Percentiles rank a stretch among this genome's conserved stretches.
These are phyloP conservation scores for Hypericum androsaemum DNA, from an alignment of 345 rosid genomes.

Conservation along the genomic window DNA sequence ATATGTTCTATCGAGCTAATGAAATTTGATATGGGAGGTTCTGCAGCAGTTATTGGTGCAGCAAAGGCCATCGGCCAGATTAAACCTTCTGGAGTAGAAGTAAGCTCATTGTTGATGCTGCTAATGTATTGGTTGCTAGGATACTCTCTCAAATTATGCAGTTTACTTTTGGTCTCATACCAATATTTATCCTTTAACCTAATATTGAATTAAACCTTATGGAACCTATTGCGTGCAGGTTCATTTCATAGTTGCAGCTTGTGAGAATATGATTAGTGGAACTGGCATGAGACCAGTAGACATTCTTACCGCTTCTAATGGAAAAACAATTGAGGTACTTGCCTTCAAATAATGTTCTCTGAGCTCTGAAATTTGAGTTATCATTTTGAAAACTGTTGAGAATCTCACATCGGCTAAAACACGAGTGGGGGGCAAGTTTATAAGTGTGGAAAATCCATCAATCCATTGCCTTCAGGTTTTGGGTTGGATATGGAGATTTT, in stretches of 20 bases:
- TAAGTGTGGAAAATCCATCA: too few species aligned
- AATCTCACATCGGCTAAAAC: too few species aligned
- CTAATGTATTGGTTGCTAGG: not conserved
- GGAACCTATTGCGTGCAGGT: constrained; percentile 31
- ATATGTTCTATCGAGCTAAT: constrained; percentile 73
- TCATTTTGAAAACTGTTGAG: too few species aligned
- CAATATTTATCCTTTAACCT: not conserved
- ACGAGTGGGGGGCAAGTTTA: too few species aligned
- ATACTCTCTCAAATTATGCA: not conserved
- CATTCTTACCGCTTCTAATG: constrained; percentile 86
- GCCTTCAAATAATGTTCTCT: not conserved
- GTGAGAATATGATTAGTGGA: constrained; percentile 99
- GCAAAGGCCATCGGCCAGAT: constrained; percentile 89
- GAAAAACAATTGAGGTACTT: constrained; percentile 86
- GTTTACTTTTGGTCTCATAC: not conserved
- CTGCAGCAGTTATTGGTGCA: constrained; percentile 92
- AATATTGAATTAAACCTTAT: too few species aligned
- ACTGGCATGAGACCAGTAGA: constrained; percentile 99
- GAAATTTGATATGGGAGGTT: constrained; percentile 95
- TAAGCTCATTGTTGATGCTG: constrained; percentile 14
- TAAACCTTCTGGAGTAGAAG: constrained; percentile 96
- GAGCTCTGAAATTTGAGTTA: too few species aligned
- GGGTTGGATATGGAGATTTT: too few species aligned
- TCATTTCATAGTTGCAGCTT: constrained; percentile 91
- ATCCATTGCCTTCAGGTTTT: too few species aligned